These are phyloP conservation scores for Theileria annulata DNA, from an alignment of 169 alveolate species.

Conservation along the genomic window DNA sequence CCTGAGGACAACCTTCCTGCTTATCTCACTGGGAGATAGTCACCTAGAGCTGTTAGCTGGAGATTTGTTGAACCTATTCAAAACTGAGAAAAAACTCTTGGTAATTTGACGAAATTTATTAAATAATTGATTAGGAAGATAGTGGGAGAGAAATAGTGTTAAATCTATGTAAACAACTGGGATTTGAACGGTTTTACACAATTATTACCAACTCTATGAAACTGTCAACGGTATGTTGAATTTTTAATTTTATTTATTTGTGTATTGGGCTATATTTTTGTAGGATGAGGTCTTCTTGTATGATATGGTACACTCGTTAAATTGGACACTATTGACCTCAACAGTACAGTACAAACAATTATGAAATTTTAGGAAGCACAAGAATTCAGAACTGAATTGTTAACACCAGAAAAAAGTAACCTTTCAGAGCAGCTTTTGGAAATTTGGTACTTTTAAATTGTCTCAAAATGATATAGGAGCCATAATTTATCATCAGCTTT, in stretches of 20 bases:
- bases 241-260: background rate
- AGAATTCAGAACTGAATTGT: constrained; percentile 62
- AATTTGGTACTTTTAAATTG: constrained; percentile 57
- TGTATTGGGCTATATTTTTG: background rate
- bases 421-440: constrained; percentile 64
- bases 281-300: constrained; percentile 54
- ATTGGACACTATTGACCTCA: constrained; percentile 77
- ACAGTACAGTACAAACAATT: constrained; percentile 2
- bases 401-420: constrained; percentile 50
- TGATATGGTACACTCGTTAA: constrained; percentile 68
- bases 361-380: constrained; percentile 63
- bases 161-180: constrained; percentile 55
- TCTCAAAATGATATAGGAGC: constrained; percentile 20
- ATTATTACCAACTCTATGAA: constrained; percentile 41
- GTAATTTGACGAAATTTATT: constrained; percentile 8
- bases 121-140: constrained; percentile 38
- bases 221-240: background rate
- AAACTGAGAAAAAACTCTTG: constrained; percentile 35
- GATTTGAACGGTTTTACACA: constrained; percentile 57
- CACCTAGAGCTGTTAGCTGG: constrained; percentile 52
- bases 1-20: constrained; percentile 38
- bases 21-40: constrained; percentile 47
- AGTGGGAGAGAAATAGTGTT: constrained; percentile 53
- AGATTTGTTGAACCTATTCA: constrained; percentile 51
- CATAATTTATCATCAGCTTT: constrained; percentile 66